Percentiles rank a stretch among this genome's conserved stretches.
phyloP scores from a whole-genome alignment of 768 basidiomycete species.

The Boletus coccyginus region DNA sequence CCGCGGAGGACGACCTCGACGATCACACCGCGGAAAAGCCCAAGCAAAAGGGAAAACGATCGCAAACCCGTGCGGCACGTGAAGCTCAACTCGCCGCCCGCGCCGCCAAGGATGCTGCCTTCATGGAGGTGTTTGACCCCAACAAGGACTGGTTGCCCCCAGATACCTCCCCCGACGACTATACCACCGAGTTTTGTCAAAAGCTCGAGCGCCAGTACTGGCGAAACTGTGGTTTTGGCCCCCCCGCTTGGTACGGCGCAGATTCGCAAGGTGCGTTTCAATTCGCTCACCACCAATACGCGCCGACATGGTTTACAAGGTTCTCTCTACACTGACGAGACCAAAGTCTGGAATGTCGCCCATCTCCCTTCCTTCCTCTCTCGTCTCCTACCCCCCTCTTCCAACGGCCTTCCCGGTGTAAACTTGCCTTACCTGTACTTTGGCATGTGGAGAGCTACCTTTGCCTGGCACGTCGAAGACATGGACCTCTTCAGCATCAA shows the following conservation, averaged over 20 bases:
- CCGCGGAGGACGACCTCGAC: constrained; percentile 17
- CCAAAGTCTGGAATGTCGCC: constrained; percentile 92
- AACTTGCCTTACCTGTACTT: constrained; percentile 98
- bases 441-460: constrained; percentile 99
- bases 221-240: constrained; percentile 86
- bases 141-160: constrained; percentile 76
- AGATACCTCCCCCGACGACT: constrained; percentile 70
- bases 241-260: constrained; percentile 96
- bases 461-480: constrained; percentile 99
- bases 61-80: constrained; percentile 39
- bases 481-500: constrained; percentile 99
- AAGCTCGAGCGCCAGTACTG: constrained; percentile 88
- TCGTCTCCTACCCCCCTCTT: constrained; percentile 66
- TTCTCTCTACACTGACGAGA: constrained; percentile 70
- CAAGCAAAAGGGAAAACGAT: constrained; percentile 44
- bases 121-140: constrained; percentile 72
- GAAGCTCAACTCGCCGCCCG: constrained; percentile 51
- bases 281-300: background rate
- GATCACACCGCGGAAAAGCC: constrained; percentile 33
- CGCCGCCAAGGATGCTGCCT: constrained; percentile 45
- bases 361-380: constrained; percentile 83
- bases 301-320: constrained; percentile 34
- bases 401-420: constrained; percentile 84
- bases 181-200: constrained; percentile 84
- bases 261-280: constrained; percentile 77